A percentile compares a stretch with the other conserved stretches of the same genome.
Evolutionary conservation across 73 alveolate species (phyloP).

Genomic region (Symbiodinium natans): DNA sequence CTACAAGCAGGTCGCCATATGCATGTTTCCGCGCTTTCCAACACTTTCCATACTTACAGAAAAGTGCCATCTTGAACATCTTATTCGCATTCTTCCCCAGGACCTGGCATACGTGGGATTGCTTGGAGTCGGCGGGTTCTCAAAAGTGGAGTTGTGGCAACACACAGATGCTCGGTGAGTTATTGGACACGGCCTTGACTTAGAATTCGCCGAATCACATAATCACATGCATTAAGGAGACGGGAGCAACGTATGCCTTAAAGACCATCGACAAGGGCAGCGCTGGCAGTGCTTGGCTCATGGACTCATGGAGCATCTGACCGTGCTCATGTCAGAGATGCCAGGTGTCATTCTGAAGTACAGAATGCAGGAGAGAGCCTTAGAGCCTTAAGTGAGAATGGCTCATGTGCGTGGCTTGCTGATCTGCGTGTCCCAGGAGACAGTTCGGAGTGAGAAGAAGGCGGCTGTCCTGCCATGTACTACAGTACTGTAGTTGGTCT

Average conservation of each 20-base stretch:
- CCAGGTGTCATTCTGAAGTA: slow-evolving; percentile 43
- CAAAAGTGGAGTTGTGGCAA: slow-evolving; percentile 69
- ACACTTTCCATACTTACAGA: neutral
- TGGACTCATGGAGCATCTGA: too few relatives aligned
- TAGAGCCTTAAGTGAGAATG: too few relatives aligned
- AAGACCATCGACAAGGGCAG: slow-evolving; percentile 51
- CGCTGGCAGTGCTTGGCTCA: too few relatives aligned
- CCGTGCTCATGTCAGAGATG: too few relatives aligned
- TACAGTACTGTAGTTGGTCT: too few relatives aligned
- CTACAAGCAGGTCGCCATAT: neutral
- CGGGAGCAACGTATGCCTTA: slow-evolving; percentile 58
- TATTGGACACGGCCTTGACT: too few relatives aligned
- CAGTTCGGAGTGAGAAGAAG: slow-evolving; percentile 50
- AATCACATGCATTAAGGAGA: neutral
- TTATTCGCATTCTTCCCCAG: neutral
- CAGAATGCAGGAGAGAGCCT: slow-evolving; percentile 23
- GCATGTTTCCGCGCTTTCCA: too few relatives aligned
- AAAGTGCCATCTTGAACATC: neutral
- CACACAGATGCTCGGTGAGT: slow-evolving; percentile 47
- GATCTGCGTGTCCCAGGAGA: neutral
- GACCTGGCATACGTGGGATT: slow-evolving; percentile 36
- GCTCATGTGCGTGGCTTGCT: too few relatives aligned
- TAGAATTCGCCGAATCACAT: neutral
- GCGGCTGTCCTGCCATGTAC: neutral
- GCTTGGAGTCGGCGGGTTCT: slow-evolving; percentile 84